phyloP scores from a whole-genome alignment of 148 eudicot species.

The Vaccinium myrtillus region DNA sequence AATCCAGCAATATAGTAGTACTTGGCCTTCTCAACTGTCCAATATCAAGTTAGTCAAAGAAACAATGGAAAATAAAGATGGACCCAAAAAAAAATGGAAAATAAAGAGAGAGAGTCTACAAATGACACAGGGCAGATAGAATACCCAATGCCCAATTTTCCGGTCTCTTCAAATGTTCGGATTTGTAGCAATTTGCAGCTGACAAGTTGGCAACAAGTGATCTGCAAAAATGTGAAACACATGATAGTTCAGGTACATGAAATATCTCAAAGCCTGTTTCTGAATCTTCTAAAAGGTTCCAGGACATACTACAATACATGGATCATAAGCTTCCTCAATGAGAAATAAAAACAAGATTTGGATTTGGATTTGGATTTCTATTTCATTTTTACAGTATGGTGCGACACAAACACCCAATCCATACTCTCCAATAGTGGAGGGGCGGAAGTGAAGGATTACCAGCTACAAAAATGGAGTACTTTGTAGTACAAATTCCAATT shows the following conservation, averaged over 20 bases:
- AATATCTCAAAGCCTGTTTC: neutral
- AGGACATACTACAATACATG: neutral
- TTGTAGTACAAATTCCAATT: too few relatives aligned
- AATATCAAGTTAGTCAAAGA: constrained; percentile 11
- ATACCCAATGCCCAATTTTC: constrained; percentile 97
- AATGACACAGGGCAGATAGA: constrained; percentile 6
- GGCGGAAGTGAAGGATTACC: neutral
- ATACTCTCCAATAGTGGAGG: neutral
- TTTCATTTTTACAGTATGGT: neutral
- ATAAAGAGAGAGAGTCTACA: neutral
- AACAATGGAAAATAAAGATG: neutral
- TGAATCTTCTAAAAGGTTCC: neutral
- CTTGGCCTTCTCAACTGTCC: constrained; percentile 95
- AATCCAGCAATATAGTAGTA: constrained; percentile 95
- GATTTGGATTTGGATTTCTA: too few relatives aligned
- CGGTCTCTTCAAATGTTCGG: constrained; percentile 85
- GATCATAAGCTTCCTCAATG: neutral
- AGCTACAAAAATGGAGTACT: neutral
- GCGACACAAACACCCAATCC: neutral
- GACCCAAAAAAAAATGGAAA: neutral
- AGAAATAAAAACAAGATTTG: constrained; percentile 1
- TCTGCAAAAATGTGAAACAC: constrained; percentile 37
- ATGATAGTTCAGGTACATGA: constrained; percentile 13
- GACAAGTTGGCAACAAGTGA: constrained; percentile 91
- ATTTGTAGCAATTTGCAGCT: constrained; percentile 98